Evolutionary conservation across 2,329 filamentous ascomycete species (phyloP).

Genomic region (Aspergillus quadricinctus): DNA sequence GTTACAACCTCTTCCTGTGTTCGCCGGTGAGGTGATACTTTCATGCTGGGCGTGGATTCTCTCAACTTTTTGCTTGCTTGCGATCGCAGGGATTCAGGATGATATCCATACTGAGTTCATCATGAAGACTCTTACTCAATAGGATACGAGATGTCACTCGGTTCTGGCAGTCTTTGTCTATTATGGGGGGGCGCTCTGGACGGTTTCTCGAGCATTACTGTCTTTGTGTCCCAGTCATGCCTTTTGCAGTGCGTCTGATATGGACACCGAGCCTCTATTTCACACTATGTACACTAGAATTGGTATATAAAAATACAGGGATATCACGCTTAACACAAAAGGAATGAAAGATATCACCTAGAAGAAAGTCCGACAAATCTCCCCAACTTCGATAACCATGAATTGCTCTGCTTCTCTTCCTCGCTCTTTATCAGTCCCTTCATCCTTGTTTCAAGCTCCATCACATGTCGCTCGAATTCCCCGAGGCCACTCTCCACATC

Average conservation of each 20-base stretch:
- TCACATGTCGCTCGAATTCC: conserved; percentile 75
- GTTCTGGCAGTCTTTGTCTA: neutral
- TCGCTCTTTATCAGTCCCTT: conserved; percentile 60
- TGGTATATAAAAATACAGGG: conserved; percentile 13
- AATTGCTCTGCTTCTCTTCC: conserved; percentile 57
- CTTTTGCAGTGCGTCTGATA: conserved; percentile 8
- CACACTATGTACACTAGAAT: conserved; percentile 18
- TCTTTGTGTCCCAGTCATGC: neutral
- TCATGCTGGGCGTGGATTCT: neutral
- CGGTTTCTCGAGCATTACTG: neutral
- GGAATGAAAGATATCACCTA: conserved; percentile 8
- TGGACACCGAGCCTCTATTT: conserved; percentile 7
- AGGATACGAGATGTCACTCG: neutral
- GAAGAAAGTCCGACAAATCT: conserved; percentile 23
- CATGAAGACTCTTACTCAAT: neutral
- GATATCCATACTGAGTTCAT: neutral
- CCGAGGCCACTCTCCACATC: conserved; percentile 80
- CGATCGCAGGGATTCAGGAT: neutral
- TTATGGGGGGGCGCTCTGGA: neutral
- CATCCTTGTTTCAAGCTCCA: conserved; percentile 63
- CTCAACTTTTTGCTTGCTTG: neutral
- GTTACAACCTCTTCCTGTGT: neutral
- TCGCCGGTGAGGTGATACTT: neutral
- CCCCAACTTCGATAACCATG: conserved; percentile 57
- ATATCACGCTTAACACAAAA: neutral